A percentile compares a stretch with the other conserved stretches of the same genome.
Evolutionary conservation across 2,329 filamentous ascomycete species (phyloP).

Genomic region (Xylaria sp.): DNA sequence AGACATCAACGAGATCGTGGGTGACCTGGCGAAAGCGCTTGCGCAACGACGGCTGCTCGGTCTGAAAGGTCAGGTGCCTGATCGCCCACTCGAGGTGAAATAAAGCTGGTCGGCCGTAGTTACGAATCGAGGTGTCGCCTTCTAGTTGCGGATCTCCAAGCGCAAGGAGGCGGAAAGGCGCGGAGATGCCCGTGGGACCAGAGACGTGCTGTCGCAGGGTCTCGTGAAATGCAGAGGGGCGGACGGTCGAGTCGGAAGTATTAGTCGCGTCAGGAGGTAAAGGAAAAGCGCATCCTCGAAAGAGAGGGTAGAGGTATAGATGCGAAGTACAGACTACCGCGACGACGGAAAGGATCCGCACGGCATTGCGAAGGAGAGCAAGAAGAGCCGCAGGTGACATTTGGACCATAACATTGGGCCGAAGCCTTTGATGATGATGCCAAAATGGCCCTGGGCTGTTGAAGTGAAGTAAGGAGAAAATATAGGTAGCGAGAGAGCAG

Average conservation of each 20-base stretch:
- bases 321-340: constrained; percentile 77
- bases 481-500: constrained; percentile 1
- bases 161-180: constrained; percentile 87
- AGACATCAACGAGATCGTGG: constrained; percentile 71
- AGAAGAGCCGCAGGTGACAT: constrained; percentile 66
- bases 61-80: constrained; percentile 61
- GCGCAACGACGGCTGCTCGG: constrained; percentile 59
- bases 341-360: constrained; percentile 70
- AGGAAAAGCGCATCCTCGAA: constrained; percentile 85
- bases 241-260: constrained; percentile 25
- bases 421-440: constrained; percentile 43
- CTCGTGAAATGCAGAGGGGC: constrained; percentile 51
- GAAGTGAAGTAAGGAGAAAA: constrained; percentile 13
- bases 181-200: constrained; percentile 52
- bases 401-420: constrained; percentile 55
- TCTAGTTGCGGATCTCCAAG: constrained; percentile 95
- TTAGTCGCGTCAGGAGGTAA: constrained; percentile 51
- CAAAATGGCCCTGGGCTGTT: constrained; percentile 38
- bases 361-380: constrained; percentile 66
- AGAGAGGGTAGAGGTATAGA: constrained; percentile 87
- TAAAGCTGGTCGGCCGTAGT: constrained; percentile 63
- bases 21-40: constrained; percentile 63
- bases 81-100: constrained; percentile 63
- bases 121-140: constrained; percentile 85
- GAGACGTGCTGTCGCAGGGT: constrained; percentile 52